These are phyloP conservation scores for Knoxdaviesia capensis DNA, from an alignment of 2,329 filamentous ascomycete genomes.

Conservation along the genomic window DNA sequence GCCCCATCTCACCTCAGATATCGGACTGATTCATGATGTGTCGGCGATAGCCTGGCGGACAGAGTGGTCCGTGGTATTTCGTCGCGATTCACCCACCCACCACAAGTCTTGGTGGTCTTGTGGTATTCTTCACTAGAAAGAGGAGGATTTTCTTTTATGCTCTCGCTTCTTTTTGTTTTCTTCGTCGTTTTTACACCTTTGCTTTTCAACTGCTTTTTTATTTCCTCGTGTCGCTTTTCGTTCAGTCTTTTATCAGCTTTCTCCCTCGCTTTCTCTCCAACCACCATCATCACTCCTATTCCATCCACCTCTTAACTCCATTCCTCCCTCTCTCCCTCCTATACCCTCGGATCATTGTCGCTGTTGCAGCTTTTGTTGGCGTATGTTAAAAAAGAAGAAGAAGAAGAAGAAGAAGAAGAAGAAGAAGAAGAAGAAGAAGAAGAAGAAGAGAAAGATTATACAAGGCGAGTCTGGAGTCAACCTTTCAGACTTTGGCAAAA, in stretches of 20 bases:
- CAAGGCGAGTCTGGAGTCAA: too few species aligned
- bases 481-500: too few species aligned
- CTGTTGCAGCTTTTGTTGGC: not conserved
- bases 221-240: constrained; percentile 1
- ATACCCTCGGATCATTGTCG: not conserved
- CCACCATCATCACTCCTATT: not conserved
- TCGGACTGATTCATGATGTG: not conserved
- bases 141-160: not conserved
- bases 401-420: not conserved
- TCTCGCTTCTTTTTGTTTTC: not conserved
- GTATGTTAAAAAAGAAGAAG: not conserved
- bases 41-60: not conserved
- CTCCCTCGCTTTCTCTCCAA: not conserved
- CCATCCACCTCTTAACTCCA: not conserved
- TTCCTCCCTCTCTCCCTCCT: not conserved
- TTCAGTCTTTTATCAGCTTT: constrained; percentile 1
- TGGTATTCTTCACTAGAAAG: not conserved
- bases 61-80: not conserved
- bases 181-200: not conserved
- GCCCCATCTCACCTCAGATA: not conserved
- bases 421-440: not conserved
- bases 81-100: not conserved
- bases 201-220: not conserved
- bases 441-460: not conserved
- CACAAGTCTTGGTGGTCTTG: not conserved